phyloP scores from a whole-genome alignment of 345 rosid species.

The Corchorus capsularis region DNA sequence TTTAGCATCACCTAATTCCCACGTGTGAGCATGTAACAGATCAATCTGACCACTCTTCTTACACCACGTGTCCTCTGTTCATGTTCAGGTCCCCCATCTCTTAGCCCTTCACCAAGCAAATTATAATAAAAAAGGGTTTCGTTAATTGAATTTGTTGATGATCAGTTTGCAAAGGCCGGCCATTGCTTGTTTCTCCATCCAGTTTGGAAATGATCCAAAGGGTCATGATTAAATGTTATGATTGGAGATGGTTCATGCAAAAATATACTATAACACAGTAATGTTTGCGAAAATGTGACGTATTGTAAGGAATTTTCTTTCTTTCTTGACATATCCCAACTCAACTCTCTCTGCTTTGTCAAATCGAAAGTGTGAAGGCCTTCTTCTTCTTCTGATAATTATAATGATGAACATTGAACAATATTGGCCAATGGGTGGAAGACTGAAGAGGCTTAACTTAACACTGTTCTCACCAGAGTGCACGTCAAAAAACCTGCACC shows the following conservation, averaged over 20 bases:
- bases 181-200: slow-evolving; percentile 3
- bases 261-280: background rate
- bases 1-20: slow-evolving; percentile 6
- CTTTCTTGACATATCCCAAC: background rate
- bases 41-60: background rate
- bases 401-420: background rate
- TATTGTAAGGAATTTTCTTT: background rate
- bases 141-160: background rate
- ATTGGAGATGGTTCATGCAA: slow-evolving; percentile 5
- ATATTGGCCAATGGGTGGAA: too few species aligned
- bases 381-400: too few species aligned
- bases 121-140: background rate
- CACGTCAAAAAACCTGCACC: slow-evolving; percentile 24
- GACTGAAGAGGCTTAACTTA: background rate
- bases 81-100: background rate
- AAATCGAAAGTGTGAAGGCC: slow-evolving; percentile 6
- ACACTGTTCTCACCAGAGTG: slow-evolving; percentile 25
- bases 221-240: background rate
- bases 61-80: slow-evolving; percentile 6
- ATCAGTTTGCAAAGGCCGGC: background rate
- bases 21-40: background rate
- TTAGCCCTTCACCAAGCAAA: background rate
- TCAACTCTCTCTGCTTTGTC: slow-evolving; percentile 7
- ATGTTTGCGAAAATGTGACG: background rate
- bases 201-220: background rate